Evolutionary conservation across 345 rosid species (phyloP).

Genomic region (Sonneratia alba): DNA sequence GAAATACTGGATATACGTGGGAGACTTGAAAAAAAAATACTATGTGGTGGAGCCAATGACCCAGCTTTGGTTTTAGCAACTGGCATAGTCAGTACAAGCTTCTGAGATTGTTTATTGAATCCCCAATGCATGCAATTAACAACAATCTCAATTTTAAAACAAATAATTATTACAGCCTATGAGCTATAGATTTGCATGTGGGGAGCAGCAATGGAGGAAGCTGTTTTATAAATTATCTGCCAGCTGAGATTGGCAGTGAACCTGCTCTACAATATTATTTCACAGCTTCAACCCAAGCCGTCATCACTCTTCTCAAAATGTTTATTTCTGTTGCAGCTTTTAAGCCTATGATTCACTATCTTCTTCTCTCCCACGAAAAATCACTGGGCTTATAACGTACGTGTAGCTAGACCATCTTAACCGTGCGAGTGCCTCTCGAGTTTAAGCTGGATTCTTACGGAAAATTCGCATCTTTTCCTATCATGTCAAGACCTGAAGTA

Average conservation of each 20-base stretch:
- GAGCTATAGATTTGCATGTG: slow-evolving; percentile 21
- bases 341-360: neutral
- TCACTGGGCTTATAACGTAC: too few species aligned
- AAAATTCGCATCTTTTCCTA: neutral
- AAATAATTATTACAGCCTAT: too few species aligned
- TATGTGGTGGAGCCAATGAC: slow-evolving; percentile 5
- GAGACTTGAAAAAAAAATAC: neutral
- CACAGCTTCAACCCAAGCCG: neutral
- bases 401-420: neutral
- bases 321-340: neutral
- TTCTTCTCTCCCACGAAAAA: too few species aligned
- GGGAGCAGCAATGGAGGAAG: slow-evolving; percentile 11
- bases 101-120: neutral
- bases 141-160: neutral
- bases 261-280: slow-evolving; percentile 11
- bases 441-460: neutral
- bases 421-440: neutral
- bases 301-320: slow-evolving; percentile 6
- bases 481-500: neutral
- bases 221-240: slow-evolving; percentile 2
- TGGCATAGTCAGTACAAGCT: neutral
- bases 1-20: neutral
- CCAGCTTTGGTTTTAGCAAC: slow-evolving; percentile 10
- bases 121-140: neutral
- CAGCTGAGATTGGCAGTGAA: slow-evolving; percentile 17